These are phyloP conservation scores for Hypericum perforatum DNA, from an alignment of 345 rosid genomes.

Conservation along the genomic window DNA sequence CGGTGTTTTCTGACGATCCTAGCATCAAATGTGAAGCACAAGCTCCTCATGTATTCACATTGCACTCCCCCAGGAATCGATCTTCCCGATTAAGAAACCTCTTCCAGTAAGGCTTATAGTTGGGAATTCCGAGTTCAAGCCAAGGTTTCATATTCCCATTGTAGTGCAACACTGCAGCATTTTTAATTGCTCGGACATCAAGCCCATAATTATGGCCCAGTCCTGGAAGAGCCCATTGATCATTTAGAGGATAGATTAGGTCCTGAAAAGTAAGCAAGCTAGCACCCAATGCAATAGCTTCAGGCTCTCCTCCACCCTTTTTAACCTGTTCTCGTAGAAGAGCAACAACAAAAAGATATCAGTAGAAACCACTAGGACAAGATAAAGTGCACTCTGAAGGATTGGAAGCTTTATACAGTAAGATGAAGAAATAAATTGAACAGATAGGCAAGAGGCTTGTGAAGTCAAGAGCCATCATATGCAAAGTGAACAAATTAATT, in stretches of 20 bases:
- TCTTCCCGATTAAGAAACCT: slow-evolving; percentile 1
- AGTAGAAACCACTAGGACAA: too few relatives aligned
- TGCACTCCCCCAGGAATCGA: neutral
- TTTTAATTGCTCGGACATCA: neutral
- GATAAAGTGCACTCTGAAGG: too few relatives aligned
- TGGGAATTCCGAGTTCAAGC: slow-evolving; percentile 3
- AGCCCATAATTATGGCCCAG: neutral
- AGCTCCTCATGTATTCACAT: slow-evolving; percentile 2
- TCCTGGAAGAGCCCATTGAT: neutral
- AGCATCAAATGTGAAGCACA: too few relatives aligned
- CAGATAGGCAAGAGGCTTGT: too few relatives aligned
- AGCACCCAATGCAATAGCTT: slow-evolving; percentile 22
- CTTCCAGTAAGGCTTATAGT: neutral
- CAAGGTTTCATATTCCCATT: slow-evolving; percentile 5
- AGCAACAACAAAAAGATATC: too few relatives aligned
- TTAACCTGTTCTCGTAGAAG: slow-evolving; percentile 26
- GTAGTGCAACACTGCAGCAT: slow-evolving; percentile 4
- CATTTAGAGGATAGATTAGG: neutral
- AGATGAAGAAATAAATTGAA: too few relatives aligned
- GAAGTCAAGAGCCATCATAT: neutral
- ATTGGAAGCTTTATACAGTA: too few relatives aligned
- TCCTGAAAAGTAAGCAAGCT: neutral
- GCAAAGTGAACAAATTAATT: neutral
- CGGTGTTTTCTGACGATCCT: too few relatives aligned
- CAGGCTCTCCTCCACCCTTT: slow-evolving; percentile 30